Percentiles rank a stretch among this genome's conserved stretches.
Conservation (phyloP, 495 filamentous ascomycete species). For the Talaromyces nanjingensis region DNA sequence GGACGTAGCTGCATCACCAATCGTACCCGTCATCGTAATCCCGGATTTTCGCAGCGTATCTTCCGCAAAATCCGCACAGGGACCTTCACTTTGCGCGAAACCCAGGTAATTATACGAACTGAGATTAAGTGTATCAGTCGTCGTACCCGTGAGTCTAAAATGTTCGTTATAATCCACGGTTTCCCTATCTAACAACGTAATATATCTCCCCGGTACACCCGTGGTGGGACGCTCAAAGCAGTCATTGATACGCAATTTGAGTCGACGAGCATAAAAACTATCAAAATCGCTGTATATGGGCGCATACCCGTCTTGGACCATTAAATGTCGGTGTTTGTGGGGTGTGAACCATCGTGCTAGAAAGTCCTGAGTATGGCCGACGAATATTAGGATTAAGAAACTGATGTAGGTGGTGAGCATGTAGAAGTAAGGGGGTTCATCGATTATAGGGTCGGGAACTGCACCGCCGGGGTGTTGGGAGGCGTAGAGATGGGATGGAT, state of each 20-base stretch:
- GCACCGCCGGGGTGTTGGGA: slow-evolving; percentile 63
- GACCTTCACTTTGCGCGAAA: slow-evolving; percentile 87
- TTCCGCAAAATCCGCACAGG: slow-evolving; percentile 82
- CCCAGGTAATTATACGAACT: slow-evolving; percentile 94
- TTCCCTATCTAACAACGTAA: slow-evolving; percentile 71
- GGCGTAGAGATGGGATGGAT: slow-evolving; percentile 64
- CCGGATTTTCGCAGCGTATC: slow-evolving; percentile 68
- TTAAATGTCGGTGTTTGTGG: slow-evolving; percentile 63
- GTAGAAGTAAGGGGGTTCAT: slow-evolving; percentile 84
- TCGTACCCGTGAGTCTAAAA: slow-evolving; percentile 70
- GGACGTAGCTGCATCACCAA: slow-evolving; percentile 66
- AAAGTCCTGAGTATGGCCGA: slow-evolving; percentile 81
- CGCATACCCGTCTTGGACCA: slow-evolving; percentile 70
- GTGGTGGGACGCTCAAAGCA: slow-evolving; percentile 82
- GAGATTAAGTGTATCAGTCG: slow-evolving; percentile 83
- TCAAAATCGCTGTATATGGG: slow-evolving; percentile 89
- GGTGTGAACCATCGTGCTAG: slow-evolving; percentile 77
- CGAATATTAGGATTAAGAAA: slow-evolving; percentile 80
- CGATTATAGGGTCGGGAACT: slow-evolving; percentile 65
- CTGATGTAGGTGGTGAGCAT: slow-evolving; percentile 88
- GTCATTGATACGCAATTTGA: slow-evolving; percentile 85
- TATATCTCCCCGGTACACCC: slow-evolving; percentile 79
- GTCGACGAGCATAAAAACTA: slow-evolving; percentile 81
- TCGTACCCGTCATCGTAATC: slow-evolving; percentile 61
- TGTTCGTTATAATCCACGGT: slow-evolving; percentile 71